These are phyloP conservation scores for Neofusicoccum laricinum DNA, from an alignment of 2,329 filamentous ascomycete genomes.

Conservation along the genomic window DNA sequence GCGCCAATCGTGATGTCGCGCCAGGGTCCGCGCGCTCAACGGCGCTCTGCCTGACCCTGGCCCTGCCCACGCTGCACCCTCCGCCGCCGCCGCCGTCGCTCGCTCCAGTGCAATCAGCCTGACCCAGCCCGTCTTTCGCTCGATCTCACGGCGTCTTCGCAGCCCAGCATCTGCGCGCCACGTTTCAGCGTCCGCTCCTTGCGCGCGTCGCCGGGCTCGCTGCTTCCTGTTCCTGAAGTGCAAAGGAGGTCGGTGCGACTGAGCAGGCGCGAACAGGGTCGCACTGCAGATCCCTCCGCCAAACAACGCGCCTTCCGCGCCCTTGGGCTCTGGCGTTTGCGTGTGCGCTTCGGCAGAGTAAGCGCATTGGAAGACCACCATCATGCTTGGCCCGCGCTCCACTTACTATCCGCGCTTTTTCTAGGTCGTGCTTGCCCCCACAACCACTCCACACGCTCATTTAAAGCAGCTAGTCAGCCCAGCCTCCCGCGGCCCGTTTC, in stretches of 20 bases:
- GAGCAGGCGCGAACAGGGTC: conserved; percentile 2
- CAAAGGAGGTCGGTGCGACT: neutral
- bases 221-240: conserved; percentile 13
- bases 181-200: conserved; percentile 10
- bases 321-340: conserved; percentile 6
- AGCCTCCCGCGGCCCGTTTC: neutral
- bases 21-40: neutral
- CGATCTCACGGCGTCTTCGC: neutral
- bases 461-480: conserved; percentile 5
- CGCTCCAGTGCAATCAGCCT: neutral
- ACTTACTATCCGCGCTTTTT: neutral
- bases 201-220: neutral
- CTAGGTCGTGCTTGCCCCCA: conserved; percentile 10
- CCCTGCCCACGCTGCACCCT: neutral
- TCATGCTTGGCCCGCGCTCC: conserved; percentile 4
- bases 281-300: conserved; percentile 5
- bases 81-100: neutral
- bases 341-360: conserved; percentile 4
- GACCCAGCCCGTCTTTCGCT: neutral
- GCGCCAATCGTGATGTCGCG: conserved; percentile 1
- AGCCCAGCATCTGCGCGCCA: conserved; percentile 8
- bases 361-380: neutral
- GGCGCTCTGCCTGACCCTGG: neutral
- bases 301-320: conserved; percentile 13
- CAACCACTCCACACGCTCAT: conserved; percentile 9